Evolutionary conservation across 495 filamentous ascomycete genomes (phyloP).

Genomic region (Darksidea phi): DNA sequence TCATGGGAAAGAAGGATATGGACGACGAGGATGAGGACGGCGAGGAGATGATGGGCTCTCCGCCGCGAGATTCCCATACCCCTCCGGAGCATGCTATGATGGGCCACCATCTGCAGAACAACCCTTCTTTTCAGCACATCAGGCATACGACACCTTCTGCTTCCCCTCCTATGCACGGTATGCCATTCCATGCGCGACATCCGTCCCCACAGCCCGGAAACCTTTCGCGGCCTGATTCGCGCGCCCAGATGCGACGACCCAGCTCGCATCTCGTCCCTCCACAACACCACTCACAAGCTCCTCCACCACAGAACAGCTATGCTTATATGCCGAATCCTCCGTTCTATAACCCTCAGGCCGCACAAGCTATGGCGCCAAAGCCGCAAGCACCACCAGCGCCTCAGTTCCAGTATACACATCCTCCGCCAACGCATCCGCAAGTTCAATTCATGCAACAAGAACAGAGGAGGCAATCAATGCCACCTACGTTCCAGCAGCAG

Average conservation of each 20-base stretch:
- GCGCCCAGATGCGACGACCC: conserved; percentile 71
- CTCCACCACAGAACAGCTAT: conserved; percentile 69
- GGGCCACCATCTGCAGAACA: conserved; percentile 72
- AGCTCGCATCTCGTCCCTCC: conserved; percentile 74
- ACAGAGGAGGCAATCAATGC: conserved; percentile 48
- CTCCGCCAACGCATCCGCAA: conserved; percentile 40
- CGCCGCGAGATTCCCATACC: conserved; percentile 62
- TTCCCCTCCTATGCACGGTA: conserved; percentile 85
- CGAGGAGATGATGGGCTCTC: conserved; percentile 58
- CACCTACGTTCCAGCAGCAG: conserved; percentile 61
- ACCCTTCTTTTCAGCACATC: conserved; percentile 73
- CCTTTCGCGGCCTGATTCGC: conserved; percentile 75
- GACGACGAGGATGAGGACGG: conserved; percentile 87
- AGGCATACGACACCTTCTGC: conserved; percentile 79
- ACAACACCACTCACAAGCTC: conserved; percentile 59
- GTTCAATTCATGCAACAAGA: conserved; percentile 41
- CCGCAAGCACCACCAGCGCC: conserved; percentile 40
- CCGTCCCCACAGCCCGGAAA: conserved; percentile 78
- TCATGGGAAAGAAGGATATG: conserved; percentile 76
- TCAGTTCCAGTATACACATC: conserved; percentile 38
- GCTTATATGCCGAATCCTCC: conserved; percentile 82
- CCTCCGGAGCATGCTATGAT: conserved; percentile 61
- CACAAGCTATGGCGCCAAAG: conserved; percentile 44
- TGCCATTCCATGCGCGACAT: conserved; percentile 67
- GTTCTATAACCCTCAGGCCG: conserved; percentile 74